phyloP scores from a whole-genome alignment of 2,329 filamentous ascomycete species.

The Pyricularia grisea region DNA sequence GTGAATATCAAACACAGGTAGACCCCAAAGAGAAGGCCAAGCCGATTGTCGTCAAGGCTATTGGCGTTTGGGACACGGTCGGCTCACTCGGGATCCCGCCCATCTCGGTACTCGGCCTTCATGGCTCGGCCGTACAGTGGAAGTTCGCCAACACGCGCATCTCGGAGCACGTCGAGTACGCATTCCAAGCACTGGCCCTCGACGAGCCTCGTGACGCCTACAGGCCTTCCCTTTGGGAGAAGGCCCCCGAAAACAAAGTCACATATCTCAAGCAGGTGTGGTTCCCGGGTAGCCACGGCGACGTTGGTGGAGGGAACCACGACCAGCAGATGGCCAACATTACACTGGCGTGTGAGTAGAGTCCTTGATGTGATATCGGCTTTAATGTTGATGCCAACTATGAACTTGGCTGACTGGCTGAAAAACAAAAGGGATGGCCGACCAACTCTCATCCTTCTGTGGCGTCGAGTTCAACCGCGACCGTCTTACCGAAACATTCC shows the following conservation, averaged over 20 bases:
- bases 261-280: constrained; percentile 36
- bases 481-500: constrained; percentile 17
- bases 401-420: background rate
- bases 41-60: constrained; percentile 31
- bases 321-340: constrained; percentile 33
- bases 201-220: constrained; percentile 48
- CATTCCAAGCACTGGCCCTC: constrained; percentile 49
- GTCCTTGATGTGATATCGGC: background rate
- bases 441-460: constrained; percentile 20
- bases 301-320: constrained; percentile 44
- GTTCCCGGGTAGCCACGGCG: constrained; percentile 44
- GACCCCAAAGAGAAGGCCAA: constrained; percentile 17
- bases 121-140: constrained; percentile 14
- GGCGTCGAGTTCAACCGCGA: constrained; percentile 30
- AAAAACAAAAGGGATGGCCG: constrained; percentile 20
- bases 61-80: constrained; percentile 42
- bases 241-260: constrained; percentile 8
- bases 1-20: background rate
- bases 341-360: constrained; percentile 22
- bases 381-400: too few species aligned
- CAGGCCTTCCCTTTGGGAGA: constrained; percentile 7
- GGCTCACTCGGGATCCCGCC: constrained; percentile 34
- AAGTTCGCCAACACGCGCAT: constrained; percentile 45
- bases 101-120: constrained; percentile 24
- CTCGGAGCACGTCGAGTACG: constrained; percentile 43